Base-by-base conservation (phyloP, 2,329 filamentous ascomycete genomes). In the Elsinoe fawcettii region DNA sequence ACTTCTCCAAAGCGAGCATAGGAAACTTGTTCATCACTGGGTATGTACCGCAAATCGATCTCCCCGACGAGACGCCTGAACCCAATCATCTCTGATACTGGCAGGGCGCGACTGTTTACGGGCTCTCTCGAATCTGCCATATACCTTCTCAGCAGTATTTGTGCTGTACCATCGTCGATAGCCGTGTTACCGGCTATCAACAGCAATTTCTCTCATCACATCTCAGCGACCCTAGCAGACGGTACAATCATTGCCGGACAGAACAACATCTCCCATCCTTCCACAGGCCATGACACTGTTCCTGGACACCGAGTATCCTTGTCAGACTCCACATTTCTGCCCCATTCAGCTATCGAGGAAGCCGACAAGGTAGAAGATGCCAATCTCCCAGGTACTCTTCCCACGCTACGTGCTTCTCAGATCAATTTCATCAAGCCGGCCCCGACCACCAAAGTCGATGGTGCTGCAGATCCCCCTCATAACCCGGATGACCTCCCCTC, bases 141-240 rank as follows among this genome's bases (percentile, higher is more conserved):
- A 61, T 96, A 96, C 68, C 81, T 97, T 1, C 80, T 97, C 3
- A 87, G 87, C 53, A 87, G 86, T 64, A 88, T 96, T 62, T 95
- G 91, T 66, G 83, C 83, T n/a, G 87, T 97, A 0, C 87, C 90
- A 0, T 79, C 82, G 9, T 79, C 84, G 54, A 83, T 93, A 5
- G 80, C 84, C 0, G 90, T 96, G 0, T 82, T 97, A 14, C 93
- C 92, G 0, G 90, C 88, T 3, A 88, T 97, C 64, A 95, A 96
- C 75, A 90, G 87, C 61, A 97, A 96, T 70, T 96, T 96, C 74
- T 89, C 89, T 0, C 88, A 95, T 66, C 92, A 97, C 71, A 97
- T 97, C 63, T 90, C 87, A 5, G 92, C 90, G 1, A 86, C 87
- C 0, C 78, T 97, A 0, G 75, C 77, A 16, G 82, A 96, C 68